Evolutionary conservation across 2,329 filamentous ascomycete genomes (phyloP), one percentile per base, ranked within the genome.

Genomic region (Curvularia hawaiiensis): DNA sequence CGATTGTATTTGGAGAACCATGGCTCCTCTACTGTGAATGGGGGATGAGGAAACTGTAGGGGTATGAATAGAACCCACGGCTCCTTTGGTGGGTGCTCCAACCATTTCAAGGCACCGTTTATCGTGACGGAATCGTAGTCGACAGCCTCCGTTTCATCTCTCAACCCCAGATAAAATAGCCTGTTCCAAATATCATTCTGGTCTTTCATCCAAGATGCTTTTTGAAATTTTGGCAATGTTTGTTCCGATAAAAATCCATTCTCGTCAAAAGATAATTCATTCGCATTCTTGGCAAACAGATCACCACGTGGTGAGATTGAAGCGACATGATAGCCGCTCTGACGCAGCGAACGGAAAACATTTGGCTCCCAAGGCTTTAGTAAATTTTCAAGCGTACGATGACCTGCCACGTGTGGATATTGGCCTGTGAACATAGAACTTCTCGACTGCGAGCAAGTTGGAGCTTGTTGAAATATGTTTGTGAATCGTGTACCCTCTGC

Each of bases 351-450:
- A 8, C 78, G 75, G 57, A 82, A 80, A 2, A 82, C 50, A 47
- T 82, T 82, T 1, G 78, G 79, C 59, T 82, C 79, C 78, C 78
- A 79, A 0, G 79, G 79, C 59, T 82, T 82, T 60, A 82, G 77
- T 9, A 82, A 71, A 38, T 80, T 81, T 18, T 82, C 72, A 4
- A 82, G 75, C 24, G 71, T 78, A 26, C 80, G 76, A 61, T 82
- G 79, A 0, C 80, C 79, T 22, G 67, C 75, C 14, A 82, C 79
- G 50, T 82, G 80, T 0, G 79, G 78, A 48, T 82, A 82, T 9
- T 71, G 73, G 12, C 79, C 80, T 0, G 79, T 82, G 54, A 82
- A 82, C 74, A 82, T 80, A 59, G 72, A 77, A 61, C 79, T 80
- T 54, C 80, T 71, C 4, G 78, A 80, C 56, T 82, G 80, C 0